Base-by-base conservation (phyloP, 164 flowering plant species). In the Paratinospora sagittata region DNA sequence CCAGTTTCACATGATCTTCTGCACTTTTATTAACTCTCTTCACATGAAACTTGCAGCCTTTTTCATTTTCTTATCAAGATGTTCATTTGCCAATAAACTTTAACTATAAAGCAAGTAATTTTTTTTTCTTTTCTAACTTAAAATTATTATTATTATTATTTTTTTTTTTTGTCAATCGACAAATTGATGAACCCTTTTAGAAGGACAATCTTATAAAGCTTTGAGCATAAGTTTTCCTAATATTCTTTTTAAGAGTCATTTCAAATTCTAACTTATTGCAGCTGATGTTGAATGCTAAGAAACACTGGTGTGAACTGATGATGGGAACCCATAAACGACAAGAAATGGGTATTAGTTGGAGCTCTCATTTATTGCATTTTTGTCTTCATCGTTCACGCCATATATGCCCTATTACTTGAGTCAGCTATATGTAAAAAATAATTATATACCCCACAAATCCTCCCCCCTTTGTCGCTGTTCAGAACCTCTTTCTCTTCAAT, bases 341-440 rank as follows among this genome's bases (percentile, higher is more conserved):
- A 55, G 26, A n/a, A 55, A n/a, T 6, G 61, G 8, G 61, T 55
- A 55, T 55, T 55, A 21, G 21, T n/a, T 55, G 61, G 24, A 17
- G 61, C 24, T 55, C 61, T 19, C 61, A 55, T 55, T 55, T 55
- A 55, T 55, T 55, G 24, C 21, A 55, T 9, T 19, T 55, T 55
- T 55, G 61, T 55, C 61, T 23, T n/a, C 61, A 21, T 55, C 61
- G 61, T 2, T 55, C 61, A 55, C n/a, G n/a, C 61, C 61, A 55
- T 0, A 30, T n/a, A 8, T 47, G 47, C 47, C 61, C 34, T 30
- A 55, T 55, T 21, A n/a, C 2, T 52, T 55, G 26, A 23, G 61
- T 55, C 61, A 55, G 23, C 24, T 16, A 52, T 17, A 55, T 55
- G 17, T 21, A 19, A n/a, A 16, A 5, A 55, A 55, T 4, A 19